A percentile compares a stretch with the other conserved stretches of the same genome.
Conservation (phyloP, 306 rosid genomes). For the Cercis canadensis region DNA sequence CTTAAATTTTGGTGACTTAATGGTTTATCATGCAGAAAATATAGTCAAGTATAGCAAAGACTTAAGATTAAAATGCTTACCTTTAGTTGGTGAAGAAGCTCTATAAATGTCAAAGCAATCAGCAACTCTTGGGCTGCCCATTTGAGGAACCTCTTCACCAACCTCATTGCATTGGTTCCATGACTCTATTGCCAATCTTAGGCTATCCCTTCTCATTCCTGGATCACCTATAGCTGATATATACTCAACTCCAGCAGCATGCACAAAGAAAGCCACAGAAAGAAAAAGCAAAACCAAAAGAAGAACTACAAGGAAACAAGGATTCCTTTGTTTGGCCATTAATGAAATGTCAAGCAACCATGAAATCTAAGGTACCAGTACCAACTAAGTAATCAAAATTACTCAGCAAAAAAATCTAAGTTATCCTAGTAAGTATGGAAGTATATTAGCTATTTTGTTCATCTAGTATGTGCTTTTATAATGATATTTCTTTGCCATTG, state of each 20-base stretch:
- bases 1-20: no score
- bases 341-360: neutral
- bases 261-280: neutral
- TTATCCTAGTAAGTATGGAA: no score
- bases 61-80: constrained; percentile 15
- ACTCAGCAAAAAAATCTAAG: no score
- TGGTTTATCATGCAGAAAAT: neutral
- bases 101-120: constrained; percentile 56
- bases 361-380: no score
- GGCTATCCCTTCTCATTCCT: constrained; percentile 58
- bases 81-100: constrained; percentile 30
- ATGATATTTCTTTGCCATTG: neutral
- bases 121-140: constrained; percentile 69
- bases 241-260: constrained; percentile 22
- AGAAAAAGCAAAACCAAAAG: constrained; percentile 9
- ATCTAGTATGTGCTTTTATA: neutral
- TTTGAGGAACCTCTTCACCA: constrained; percentile 57
- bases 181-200: constrained; percentile 63
- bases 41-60: neutral
- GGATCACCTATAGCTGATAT: constrained; percentile 64
- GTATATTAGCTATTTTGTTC: no score
- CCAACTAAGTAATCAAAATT: no score
- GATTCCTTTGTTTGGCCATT: constrained; percentile 22
- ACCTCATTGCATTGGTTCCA: constrained; percentile 79
- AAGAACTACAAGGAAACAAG: constrained; percentile 24